phyloP scores from a whole-genome alignment of 306 rosid genomes.

The Quercus variabilis region DNA sequence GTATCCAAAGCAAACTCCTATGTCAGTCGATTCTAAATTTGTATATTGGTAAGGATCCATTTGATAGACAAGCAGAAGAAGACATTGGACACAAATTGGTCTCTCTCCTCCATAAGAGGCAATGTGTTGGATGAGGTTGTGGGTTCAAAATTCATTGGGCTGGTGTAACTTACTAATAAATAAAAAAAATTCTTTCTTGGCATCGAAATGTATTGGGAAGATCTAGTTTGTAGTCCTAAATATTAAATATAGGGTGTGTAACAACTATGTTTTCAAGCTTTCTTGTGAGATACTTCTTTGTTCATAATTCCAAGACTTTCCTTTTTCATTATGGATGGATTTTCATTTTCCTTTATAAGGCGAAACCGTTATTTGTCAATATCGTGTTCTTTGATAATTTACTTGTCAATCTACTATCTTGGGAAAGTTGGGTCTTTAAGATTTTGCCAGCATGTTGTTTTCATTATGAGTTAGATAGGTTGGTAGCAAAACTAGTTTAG shows the following conservation, averaged over 20 bases:
- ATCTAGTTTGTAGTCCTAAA: neutral
- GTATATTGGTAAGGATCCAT: slow-evolving; percentile 82
- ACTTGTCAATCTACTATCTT: neutral
- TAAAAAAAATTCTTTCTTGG: neutral
- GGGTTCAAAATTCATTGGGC: no score
- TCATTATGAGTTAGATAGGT: neutral
- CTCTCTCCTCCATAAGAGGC: slow-evolving; percentile 43
- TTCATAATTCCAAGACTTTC: neutral
- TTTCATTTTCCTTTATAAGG: neutral
- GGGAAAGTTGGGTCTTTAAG: neutral
- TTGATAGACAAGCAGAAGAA: slow-evolving; percentile 84
- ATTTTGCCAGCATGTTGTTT: neutral
- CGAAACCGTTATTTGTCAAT: neutral
- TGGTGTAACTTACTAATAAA: no score
- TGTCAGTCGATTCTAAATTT: slow-evolving; percentile 77
- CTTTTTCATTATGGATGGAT: neutral
- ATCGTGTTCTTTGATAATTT: no score
- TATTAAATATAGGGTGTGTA: neutral
- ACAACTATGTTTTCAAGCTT: neutral
- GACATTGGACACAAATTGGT: slow-evolving; percentile 61
- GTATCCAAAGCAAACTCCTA: slow-evolving; percentile 74
- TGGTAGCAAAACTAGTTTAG: neutral
- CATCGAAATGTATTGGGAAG: neutral
- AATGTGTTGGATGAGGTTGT: neutral
- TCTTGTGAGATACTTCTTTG: neutral